Evolutionary conservation across 106 monocot species (phyloP), one percentile per base, ranked within the genome.

Genomic region (Dendrobium nobile): DNA sequence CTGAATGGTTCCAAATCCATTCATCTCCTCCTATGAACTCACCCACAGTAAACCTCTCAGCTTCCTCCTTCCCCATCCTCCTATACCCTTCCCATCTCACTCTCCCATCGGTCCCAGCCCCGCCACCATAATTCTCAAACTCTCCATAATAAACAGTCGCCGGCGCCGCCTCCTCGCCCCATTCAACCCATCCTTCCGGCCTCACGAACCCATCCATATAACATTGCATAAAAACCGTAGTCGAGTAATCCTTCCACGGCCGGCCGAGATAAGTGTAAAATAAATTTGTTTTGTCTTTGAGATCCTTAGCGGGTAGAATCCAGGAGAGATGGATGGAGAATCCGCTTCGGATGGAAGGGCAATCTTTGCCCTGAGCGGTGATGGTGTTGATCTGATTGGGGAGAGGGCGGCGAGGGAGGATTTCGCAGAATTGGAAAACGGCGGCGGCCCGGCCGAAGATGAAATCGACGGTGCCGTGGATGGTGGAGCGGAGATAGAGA

Each of bases 81-180:
- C 84, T 88, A 61, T 77, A 80, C 41, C 86, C 90, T 16, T 64
- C 73, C 90, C 90, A 91, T 2, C 8, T 8, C 2, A 91, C 90
- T 72, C 90, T 67, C 18, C 47, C 33, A 15, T 77, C 81, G 16
- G 84, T 88, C 9, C 17, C 48, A 45, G 90, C 81, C 24, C 90
- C 84, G 5, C 75, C 75, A 54, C 90, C 90, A 17, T 0, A 24
- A 80, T 91, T 91, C 37, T 9, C 43, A 51, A 84, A 91, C 85
- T 91, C 90, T 9, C 90, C 88, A 54, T 86, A 91, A 72, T 88
- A 88, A n/a, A 91, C 33, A 19, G 86, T 91, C 27, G 68, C 73
- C 72, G 86, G 77, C 4, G 87, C 85, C 24, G 72, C 28, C 33
- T 79, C 48, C 0, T 72, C 86, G 9, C 65, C n/a, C 90, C 90